phyloP scores from a whole-genome alignment of 331 rosid species.

The Prunus yedoensis region DNA sequence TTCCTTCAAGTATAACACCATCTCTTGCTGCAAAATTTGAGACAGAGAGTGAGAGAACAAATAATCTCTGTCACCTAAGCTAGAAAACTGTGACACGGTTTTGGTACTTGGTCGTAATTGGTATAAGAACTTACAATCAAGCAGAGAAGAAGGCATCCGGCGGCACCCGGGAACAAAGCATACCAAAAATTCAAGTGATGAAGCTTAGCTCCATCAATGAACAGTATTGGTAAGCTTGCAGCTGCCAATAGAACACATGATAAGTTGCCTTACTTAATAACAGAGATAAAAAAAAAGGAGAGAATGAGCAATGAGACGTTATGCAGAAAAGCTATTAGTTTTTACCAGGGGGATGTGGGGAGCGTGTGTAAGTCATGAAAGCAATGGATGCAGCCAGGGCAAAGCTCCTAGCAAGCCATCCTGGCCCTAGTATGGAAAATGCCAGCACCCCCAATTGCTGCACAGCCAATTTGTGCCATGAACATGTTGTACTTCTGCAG shows the following conservation, averaged over 20 bases:
- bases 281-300: not conserved
- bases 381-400: conserved; percentile 77
- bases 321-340: too few relatives aligned
- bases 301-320: not conserved
- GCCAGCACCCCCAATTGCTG: conserved; percentile 84
- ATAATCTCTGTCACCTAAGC: too few relatives aligned
- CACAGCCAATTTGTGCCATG: conserved; percentile 91
- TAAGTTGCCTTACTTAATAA: not conserved
- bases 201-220: conserved; percentile 84
- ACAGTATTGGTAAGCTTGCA: conserved; percentile 81
- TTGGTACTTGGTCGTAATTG: not conserved
- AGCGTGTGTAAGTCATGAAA: conserved; percentile 74
- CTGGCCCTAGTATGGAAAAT: conserved; percentile 69
- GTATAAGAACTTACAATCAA: conserved; percentile 56
- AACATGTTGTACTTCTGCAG: conserved; percentile 84
- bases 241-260: conserved; percentile 41
- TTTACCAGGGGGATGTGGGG: conserved; percentile 86
- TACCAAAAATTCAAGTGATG: conserved; percentile 79
- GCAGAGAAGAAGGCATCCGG: conserved; percentile 73
- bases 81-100: too few relatives aligned
- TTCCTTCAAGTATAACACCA: conserved; percentile 66
- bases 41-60: not conserved
- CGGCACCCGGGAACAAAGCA: conserved; percentile 74
- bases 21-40: conserved; percentile 64
- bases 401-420: conserved; percentile 76